phyloP scores from a whole-genome alignment of 1,284 basidiomycete species.

The Cystobasidium sp. region DNA sequence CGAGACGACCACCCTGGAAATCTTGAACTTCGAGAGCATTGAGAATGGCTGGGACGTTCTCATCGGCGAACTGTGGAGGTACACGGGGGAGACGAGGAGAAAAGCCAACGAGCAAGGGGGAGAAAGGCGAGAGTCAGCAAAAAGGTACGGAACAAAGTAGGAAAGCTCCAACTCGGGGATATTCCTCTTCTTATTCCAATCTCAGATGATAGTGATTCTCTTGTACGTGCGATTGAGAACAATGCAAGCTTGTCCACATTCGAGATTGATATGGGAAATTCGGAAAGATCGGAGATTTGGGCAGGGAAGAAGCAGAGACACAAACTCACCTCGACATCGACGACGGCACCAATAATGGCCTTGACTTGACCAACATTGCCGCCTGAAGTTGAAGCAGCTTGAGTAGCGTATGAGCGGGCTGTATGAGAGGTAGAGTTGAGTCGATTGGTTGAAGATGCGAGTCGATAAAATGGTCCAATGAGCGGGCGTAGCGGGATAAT shows the following conservation, averaged over 20 bases:
- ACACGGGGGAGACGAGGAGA: too few relatives aligned
- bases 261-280: not conserved
- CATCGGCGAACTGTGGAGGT: constrained; percentile 55
- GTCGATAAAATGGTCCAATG: constrained; percentile 9
- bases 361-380: constrained; percentile 89
- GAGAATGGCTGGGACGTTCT: constrained; percentile 88
- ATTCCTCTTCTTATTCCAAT: too few relatives aligned
- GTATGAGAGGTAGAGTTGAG: not conserved
- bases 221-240: too few relatives aligned
- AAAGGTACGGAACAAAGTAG: not conserved
- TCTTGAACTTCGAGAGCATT: constrained; percentile 97
- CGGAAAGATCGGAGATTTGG: not conserved
- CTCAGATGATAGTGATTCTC: too few relatives aligned
- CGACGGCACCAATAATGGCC: constrained; percentile 73
- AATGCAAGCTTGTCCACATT: too few relatives aligned
- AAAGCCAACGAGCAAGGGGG: not conserved
- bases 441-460: not conserved
- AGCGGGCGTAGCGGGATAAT: constrained; percentile 12
- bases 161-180: not conserved
- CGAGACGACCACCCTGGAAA: constrained; percentile 72
- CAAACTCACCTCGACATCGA: constrained; percentile 77
- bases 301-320: not conserved
- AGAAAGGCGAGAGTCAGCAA: constrained; percentile 12
- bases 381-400: constrained; percentile 67
- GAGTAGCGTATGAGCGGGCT: constrained; percentile 90